Percentiles rank a stretch among this genome's conserved stretches.
phyloP scores from a whole-genome alignment of 805 yeast species.

The Schizosaccharomyces lindneri region DNA sequence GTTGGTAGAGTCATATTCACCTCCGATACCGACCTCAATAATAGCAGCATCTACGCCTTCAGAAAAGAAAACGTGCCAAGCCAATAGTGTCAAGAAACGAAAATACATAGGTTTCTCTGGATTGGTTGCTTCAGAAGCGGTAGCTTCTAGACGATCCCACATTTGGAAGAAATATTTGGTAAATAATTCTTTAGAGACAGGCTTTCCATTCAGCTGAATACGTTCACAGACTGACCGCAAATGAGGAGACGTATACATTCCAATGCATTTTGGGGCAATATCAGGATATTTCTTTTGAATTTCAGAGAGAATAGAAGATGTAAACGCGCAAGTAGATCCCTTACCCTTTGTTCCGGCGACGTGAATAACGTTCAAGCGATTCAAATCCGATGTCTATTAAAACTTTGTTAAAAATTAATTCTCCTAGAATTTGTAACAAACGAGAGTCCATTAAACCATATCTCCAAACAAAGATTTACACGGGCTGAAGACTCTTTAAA shows the following conservation, averaged over 20 bases:
- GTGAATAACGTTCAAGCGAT: slow-evolving; percentile 58
- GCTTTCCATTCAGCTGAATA: slow-evolving; percentile 63
- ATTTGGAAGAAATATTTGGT: slow-evolving; percentile 81
- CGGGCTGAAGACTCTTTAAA: slow-evolving; percentile 10
- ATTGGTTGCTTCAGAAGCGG: slow-evolving; percentile 45
- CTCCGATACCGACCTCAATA: slow-evolving; percentile 96
- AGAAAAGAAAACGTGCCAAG: slow-evolving; percentile 69
- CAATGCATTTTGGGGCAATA: slow-evolving; percentile 28
- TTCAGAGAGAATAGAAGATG: slow-evolving; percentile 52
- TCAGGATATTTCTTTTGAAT: slow-evolving; percentile 17
- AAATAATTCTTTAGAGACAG: slow-evolving; percentile 57
- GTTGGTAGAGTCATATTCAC: slow-evolving; percentile 91
- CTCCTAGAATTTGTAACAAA: background rate
- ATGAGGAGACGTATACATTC: slow-evolving; percentile 92
- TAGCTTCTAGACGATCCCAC: slow-evolving; percentile 43
- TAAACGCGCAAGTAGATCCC: slow-evolving; percentile 92
- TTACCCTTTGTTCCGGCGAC: slow-evolving; percentile 97
- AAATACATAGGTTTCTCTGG: slow-evolving; percentile 78
- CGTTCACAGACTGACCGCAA: slow-evolving; percentile 80
- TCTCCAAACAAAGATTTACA: background rate
- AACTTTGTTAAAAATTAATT: background rate
- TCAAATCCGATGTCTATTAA: slow-evolving; percentile 26
- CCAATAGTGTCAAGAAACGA: slow-evolving; percentile 64
- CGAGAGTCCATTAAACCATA: background rate
- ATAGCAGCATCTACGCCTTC: slow-evolving; percentile 88